A percentile compares a stretch with the other conserved stretches of the same genome.
Conservation (phyloP, 2,329 filamentous ascomycete species). For the Trichoderma pleuroti region DNA sequence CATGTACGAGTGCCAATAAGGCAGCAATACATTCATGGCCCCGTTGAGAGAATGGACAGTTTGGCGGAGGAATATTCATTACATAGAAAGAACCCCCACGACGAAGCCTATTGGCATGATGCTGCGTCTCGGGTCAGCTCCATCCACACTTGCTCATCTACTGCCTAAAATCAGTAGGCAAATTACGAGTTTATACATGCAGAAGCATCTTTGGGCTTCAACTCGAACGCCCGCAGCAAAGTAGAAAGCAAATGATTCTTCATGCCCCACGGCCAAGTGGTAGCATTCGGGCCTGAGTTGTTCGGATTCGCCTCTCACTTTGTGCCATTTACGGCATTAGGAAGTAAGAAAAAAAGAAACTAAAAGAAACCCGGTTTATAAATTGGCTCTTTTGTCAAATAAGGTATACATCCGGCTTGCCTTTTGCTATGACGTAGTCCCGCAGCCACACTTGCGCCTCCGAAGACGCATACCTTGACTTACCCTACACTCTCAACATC, state of each 20-base stretch:
- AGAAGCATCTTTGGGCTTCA: not conserved
- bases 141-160: not conserved
- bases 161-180: not conserved
- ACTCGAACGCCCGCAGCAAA: not conserved
- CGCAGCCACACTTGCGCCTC: not conserved
- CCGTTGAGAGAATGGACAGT: not conserved
- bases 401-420: not conserved
- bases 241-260: not conserved
- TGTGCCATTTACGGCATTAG: not conserved
- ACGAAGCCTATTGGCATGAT: not conserved
- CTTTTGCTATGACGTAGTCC: not conserved
- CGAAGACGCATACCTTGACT: not conserved
- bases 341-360: not conserved
- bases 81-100: constrained; percentile 14
- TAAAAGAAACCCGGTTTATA: not conserved
- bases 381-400: not conserved
- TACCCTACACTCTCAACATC: not conserved
- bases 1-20: not conserved
- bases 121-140: not conserved
- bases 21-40: not conserved
- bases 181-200: not conserved
- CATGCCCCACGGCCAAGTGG: not conserved
- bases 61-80: not conserved
- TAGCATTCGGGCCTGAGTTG: not conserved
- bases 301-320: not conserved